Conservation (phyloP, 176 grass and related monocot genomes). For the Oryza officinalis region DNA sequence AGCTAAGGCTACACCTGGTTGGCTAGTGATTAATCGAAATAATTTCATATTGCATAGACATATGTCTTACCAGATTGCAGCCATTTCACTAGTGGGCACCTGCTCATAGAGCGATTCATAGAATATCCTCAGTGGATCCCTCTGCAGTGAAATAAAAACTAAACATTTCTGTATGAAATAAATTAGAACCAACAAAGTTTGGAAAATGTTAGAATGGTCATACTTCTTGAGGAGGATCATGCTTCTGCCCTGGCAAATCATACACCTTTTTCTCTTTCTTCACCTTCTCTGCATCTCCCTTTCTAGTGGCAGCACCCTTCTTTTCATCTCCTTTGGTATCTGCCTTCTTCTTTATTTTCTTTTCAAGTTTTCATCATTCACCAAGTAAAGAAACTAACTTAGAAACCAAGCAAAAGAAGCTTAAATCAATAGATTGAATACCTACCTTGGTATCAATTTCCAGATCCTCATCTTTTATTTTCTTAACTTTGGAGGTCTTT, state of each 20-base stretch:
- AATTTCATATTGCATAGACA: slow-evolving; percentile 2
- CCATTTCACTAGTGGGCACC: slow-evolving; percentile 87
- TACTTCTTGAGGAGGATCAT: slow-evolving; percentile 90
- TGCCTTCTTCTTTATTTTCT: slow-evolving; percentile 45
- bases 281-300: not conserved
- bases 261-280: slow-evolving; percentile 68
- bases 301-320: slow-evolving; percentile 6
- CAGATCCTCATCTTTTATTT: slow-evolving; percentile 48
- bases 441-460: slow-evolving; percentile 53
- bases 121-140: slow-evolving; percentile 94
- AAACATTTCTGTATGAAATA: not conserved
- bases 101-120: slow-evolving; percentile 91
- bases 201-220: slow-evolving; percentile 34
- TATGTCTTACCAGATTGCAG: slow-evolving; percentile 67
- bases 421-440: slow-evolving; percentile 23
- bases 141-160: slow-evolving; percentile 52
- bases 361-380: slow-evolving; percentile 41
- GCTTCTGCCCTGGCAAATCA: slow-evolving; percentile 92
- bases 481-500: slow-evolving; percentile 46
- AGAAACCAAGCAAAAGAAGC: slow-evolving; percentile 27
- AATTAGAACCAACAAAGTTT: slow-evolving; percentile 10
- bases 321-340: slow-evolving; percentile 30
- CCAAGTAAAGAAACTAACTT: slow-evolving; percentile 13
- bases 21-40: not conserved
- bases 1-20: slow-evolving; percentile 22